Conservation (phyloP, 176 grass and related monocot genomes). For the Zea mays region Zm-B73-REFERENCE-NAM-5.0 NC_050097.1:179083501-179084000, state of each 20-base stretch:
- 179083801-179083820: conserved; percentile 39
- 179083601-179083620: conserved; percentile 41
- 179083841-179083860: conserved; percentile 30
- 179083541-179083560: neutral
- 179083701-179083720: neutral
- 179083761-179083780: conserved; percentile 46
- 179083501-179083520: conserved; percentile 35
- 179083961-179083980: neutral
- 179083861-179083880: conserved; percentile 42
- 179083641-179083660: conserved; percentile 52
- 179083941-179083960: neutral
- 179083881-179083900: neutral
- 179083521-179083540: neutral
- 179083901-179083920: neutral
- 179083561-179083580: conserved; percentile 22
- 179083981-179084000: conserved; percentile 33
- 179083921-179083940: neutral
- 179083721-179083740: neutral
- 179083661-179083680: conserved; percentile 49
- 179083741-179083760: conserved; percentile 31
- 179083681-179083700: conserved; percentile 17
- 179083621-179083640: conserved; percentile 8
- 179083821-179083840: neutral
- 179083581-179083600: conserved; percentile 10
- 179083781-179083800: conserved; percentile 38